Evolutionary conservation across 140 eudicot species (phyloP).

Genomic region (Senecio squalidus): DNA sequence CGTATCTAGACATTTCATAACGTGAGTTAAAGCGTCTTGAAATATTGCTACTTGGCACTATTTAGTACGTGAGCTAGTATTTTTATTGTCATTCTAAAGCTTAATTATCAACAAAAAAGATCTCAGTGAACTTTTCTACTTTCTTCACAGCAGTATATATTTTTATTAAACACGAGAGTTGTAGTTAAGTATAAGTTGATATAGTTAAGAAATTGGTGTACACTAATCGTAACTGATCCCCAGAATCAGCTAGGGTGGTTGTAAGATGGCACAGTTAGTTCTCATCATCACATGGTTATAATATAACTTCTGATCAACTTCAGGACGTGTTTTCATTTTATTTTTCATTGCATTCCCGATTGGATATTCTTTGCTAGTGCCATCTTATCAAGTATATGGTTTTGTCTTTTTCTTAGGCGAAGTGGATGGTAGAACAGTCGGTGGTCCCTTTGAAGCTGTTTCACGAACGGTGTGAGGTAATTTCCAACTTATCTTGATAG

Average conservation of each 20-base stretch:
- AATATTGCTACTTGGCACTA: not conserved
- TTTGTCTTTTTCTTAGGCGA: slow-evolving; percentile 51
- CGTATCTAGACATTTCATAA: no score
- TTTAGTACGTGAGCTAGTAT: not conserved
- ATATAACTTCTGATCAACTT: slow-evolving; percentile 3
- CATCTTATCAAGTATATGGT: slow-evolving; percentile 14
- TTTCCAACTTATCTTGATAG: slow-evolving; percentile 4
- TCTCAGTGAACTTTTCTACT: not conserved
- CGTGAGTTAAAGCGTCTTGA: no score
- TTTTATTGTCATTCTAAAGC: not conserved
- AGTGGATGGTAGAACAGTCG: slow-evolving; percentile 91
- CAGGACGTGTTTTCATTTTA: not conserved
- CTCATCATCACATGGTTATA: not conserved
- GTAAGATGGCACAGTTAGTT: not conserved
- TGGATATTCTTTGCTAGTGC: not conserved
- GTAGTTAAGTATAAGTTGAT: not conserved
- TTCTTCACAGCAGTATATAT: not conserved
- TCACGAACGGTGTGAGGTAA: slow-evolving; percentile 99
- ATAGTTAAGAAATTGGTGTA: not conserved
- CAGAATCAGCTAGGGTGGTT: not conserved
- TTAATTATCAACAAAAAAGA: not conserved
- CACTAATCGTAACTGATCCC: not conserved
- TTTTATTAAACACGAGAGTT: not conserved
- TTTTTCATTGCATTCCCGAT: not conserved
- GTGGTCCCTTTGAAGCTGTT: slow-evolving; percentile 80